Evolutionary conservation across 352 stramenopile species (phyloP).

Genomic region (Phytophthora boehmeriae): DNA sequence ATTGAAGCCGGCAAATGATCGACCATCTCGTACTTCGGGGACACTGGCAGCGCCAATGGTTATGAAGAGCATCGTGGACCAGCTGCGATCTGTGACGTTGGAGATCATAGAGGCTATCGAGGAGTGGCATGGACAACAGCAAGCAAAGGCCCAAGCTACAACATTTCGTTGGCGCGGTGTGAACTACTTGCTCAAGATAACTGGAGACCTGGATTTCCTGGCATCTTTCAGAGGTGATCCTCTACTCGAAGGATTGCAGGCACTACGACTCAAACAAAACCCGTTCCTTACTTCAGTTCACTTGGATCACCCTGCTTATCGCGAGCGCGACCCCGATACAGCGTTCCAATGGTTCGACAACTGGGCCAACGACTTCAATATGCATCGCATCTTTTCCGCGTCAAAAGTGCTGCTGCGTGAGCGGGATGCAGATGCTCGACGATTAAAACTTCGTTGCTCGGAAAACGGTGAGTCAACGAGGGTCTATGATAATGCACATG

Average conservation of each 20-base stretch:
- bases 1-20: constrained; percentile 27
- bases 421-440: constrained; percentile 27
- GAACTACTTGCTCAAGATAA: constrained; percentile 88
- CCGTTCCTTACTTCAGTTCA: constrained; percentile 66
- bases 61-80: constrained; percentile 64
- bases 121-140: constrained; percentile 49
- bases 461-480: not conserved
- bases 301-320: constrained; percentile 59
- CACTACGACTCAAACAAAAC: constrained; percentile 63
- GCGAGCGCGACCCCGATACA: constrained; percentile 28
- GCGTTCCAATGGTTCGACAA: constrained; percentile 36
- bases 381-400: constrained; percentile 56
- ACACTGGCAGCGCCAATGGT: constrained; percentile 56
- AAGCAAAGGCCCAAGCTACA: constrained; percentile 24
- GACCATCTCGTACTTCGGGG: constrained; percentile 24
- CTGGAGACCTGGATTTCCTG: constrained; percentile 65
- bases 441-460: constrained; percentile 12
- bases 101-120: constrained; percentile 76
- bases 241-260: constrained; percentile 46
- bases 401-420: constrained; percentile 57
- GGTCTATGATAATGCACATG: not conserved
- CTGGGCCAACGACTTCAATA: constrained; percentile 61
- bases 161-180: constrained; percentile 76
- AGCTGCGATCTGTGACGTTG: constrained; percentile 65
- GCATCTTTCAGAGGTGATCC: constrained; percentile 25